phyloP scores from a whole-genome alignment of 805 yeast species.

The Nakazawaea molendinolei region DNA sequence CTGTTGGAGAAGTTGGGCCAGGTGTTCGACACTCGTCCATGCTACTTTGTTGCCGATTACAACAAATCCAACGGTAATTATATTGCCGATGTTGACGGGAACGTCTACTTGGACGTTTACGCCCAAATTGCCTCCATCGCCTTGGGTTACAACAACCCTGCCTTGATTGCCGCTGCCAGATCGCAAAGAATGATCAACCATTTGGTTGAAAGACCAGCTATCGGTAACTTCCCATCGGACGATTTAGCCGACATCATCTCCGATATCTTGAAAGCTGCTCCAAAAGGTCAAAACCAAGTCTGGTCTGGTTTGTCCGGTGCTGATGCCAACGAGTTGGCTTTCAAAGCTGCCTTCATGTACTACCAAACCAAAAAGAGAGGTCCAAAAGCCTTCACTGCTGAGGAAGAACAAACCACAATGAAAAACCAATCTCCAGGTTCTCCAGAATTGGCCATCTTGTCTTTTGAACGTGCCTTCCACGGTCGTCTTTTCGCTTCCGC shows the following conservation, averaged over 20 bases:
- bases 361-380: slow-evolving; percentile 52
- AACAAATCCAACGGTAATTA: slow-evolving; percentile 59
- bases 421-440: slow-evolving; percentile 45
- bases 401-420: slow-evolving; percentile 43
- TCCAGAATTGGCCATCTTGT: slow-evolving; percentile 45
- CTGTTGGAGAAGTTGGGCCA: slow-evolving; percentile 32
- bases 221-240: slow-evolving; percentile 57
- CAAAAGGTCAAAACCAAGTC: slow-evolving; percentile 50
- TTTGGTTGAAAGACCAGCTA: slow-evolving; percentile 61
- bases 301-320: slow-evolving; percentile 68
- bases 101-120: slow-evolving; percentile 52
- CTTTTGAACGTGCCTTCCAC: slow-evolving; percentile 50
- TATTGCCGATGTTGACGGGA: slow-evolving; percentile 61
- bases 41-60: slow-evolving; percentile 59
- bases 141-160: slow-evolving; percentile 66
- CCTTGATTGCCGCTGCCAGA: slow-evolving; percentile 48
- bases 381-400: slow-evolving; percentile 32
- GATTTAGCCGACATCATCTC: slow-evolving; percentile 43
- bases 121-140: slow-evolving; percentile 73
- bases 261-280: slow-evolving; percentile 55
- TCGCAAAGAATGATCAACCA: slow-evolving; percentile 59
- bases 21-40: slow-evolving; percentile 57
- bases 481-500: slow-evolving; percentile 51
- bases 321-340: slow-evolving; percentile 65
- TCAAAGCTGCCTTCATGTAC: slow-evolving; percentile 65